phyloP scores from a whole-genome alignment of 768 basidiomycete genomes.

The Tylopilus cervinicoccineus region DNA sequence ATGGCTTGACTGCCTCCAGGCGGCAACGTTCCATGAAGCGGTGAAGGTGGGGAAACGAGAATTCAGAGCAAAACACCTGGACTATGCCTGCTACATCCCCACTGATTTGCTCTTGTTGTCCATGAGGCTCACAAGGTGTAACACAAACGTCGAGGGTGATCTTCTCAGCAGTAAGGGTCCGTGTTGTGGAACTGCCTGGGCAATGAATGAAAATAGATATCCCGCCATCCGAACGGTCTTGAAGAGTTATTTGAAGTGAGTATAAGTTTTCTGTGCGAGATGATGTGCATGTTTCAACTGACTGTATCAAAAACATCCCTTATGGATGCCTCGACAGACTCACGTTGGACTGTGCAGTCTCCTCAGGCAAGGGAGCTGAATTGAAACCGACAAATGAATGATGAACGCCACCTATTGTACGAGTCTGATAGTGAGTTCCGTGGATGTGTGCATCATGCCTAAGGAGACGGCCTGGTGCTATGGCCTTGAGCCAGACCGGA shows the following conservation, averaged over 20 bases:
- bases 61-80: not conserved
- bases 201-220: not conserved
- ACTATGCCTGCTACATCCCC: not conserved
- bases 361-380: not conserved
- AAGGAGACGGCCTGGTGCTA: not conserved
- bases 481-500: not conserved
- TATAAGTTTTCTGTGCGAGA: not conserved
- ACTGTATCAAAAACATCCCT: not conserved
- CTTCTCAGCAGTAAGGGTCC: not conserved
- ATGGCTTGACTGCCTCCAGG: not conserved
- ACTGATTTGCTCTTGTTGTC: not conserved
- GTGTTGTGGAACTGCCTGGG: not conserved
- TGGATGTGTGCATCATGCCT: not conserved
- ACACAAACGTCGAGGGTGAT: not conserved
- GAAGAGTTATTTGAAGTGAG: not conserved
- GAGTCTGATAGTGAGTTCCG: not conserved
- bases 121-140: not conserved
- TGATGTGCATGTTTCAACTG: not conserved
- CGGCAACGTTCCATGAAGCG: not conserved
- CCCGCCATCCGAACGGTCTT: not conserved
- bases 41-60: not conserved
- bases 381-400: not conserved
- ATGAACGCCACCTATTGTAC: not conserved
- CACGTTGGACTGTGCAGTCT: not conserved
- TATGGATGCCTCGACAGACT: not conserved